Base-by-base conservation (phyloP, 257 asterid species). In the Solanum arcanum region DNA sequence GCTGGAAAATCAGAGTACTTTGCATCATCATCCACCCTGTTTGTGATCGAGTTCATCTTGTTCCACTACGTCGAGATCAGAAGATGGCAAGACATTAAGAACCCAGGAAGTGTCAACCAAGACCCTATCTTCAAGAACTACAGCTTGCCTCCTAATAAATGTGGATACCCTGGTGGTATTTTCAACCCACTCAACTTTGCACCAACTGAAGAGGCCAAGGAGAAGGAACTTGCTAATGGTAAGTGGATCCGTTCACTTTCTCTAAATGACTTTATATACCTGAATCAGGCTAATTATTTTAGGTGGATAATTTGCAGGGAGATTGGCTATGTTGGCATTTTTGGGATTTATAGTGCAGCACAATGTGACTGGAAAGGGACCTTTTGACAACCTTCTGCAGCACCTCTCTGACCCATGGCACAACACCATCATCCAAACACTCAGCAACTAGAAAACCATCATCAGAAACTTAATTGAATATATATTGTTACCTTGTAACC, bases 351-450 rank as follows among this genome's bases (percentile, higher is more conserved):
- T 97, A 7, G 92, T 97, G 52, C 99, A 97, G 95, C 95, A 97
- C 96, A 97, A 97, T 86, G 99, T 96, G 47, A 94, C 97, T 0
- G 99, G 99, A 85, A 90, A 95, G 76, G 98, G 99, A 83, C 98
- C 99, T 0, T 97, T 97, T 29, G 99, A 97, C 90, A 97, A 97
- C 93, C 92, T 96, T 87, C 59, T 95, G 92, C 98, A 96, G 94
- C 99, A 97, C 89, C 90, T 96, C 41, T 94, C 98, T 2, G 98
- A 96, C 92, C 99, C 99, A 81, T 97, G 98, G 99, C 99, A 97
- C 92, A 97, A 94, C 98, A 97, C 99, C 29, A 95, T 97, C 86
- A 90, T 97, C 87, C 99, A 97, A 91, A 94, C 98, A 90, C 76
- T 97, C 85, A 49, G 85, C 85, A 81, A 81, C 44, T 81, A 81